phyloP scores from a whole-genome alignment of 1,284 basidiomycete species.

The Chondrostereum purpureum region DNA sequence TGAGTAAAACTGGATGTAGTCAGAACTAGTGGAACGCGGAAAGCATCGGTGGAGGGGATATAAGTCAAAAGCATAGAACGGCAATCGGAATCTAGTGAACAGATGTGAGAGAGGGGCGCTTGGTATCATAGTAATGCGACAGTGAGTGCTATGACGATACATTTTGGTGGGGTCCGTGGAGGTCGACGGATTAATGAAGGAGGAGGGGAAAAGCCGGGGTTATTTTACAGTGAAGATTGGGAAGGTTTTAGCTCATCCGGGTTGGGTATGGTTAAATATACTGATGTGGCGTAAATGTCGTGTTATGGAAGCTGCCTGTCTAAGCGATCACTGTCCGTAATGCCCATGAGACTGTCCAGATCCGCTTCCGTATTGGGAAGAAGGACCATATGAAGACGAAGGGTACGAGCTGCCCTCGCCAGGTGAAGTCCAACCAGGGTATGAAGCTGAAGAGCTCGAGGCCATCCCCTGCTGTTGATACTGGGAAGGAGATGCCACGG shows the following conservation, averaged over 20 bases:
- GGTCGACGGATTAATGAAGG: too few relatives aligned
- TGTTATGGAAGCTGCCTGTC: not conserved
- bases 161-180: not conserved
- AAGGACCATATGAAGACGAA: not conserved
- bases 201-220: not conserved
- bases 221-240: not conserved
- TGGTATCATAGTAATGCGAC: not conserved
- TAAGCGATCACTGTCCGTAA: conserved; percentile 1
- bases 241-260: too few relatives aligned
- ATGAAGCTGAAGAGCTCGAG: not conserved
- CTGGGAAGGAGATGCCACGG: not conserved
- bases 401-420: not conserved
- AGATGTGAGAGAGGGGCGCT: not conserved
- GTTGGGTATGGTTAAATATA: not conserved
- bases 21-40: too few relatives aligned
- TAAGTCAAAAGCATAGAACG: too few relatives aligned
- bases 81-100: too few relatives aligned
- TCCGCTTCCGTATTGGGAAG: not conserved
- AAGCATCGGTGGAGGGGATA: too few relatives aligned
- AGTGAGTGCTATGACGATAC: not conserved
- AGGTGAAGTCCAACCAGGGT: not conserved
- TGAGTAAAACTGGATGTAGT: too few relatives aligned
- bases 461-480: not conserved
- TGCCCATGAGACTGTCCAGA: not conserved
- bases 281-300: not conserved